Conservation (phyloP, 2,329 filamentous ascomycete genomes). For the Cladosporium austrohemisphaericum region DNA sequence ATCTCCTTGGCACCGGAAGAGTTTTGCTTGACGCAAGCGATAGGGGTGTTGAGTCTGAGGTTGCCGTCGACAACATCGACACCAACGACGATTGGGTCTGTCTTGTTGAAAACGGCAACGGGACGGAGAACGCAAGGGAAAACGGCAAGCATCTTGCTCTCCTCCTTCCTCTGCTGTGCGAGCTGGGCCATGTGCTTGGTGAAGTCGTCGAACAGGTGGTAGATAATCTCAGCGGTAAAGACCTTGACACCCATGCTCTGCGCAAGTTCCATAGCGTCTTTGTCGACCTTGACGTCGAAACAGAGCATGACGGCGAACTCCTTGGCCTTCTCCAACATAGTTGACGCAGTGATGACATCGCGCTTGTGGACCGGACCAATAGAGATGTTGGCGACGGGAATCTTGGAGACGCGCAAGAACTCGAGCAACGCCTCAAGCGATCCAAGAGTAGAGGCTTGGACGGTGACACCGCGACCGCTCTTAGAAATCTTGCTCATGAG, state of each 20-base stretch:
- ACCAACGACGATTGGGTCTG: constrained; percentile 87
- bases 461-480: constrained; percentile 88
- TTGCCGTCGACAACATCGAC: constrained; percentile 92
- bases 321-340: constrained; percentile 92
- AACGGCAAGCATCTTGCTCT: constrained; percentile 90
- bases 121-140: constrained; percentile 91
- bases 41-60: constrained; percentile 80
- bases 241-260: constrained; percentile 95
- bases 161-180: constrained; percentile 89
- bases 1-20: constrained; percentile 75
- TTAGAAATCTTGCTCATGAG: constrained; percentile 89
- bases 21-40: constrained; percentile 81
- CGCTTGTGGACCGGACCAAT: constrained; percentile 98
- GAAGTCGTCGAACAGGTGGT: constrained; percentile 95
- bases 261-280: constrained; percentile 85
- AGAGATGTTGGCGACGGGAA: constrained; percentile 93
- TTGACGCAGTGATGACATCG: constrained; percentile 88
- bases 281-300: constrained; percentile 99
- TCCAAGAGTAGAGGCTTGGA: constrained; percentile 94
- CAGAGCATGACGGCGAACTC: constrained; percentile 99
- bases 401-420: constrained; percentile 93
- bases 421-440: constrained; percentile 94
- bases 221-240: constrained; percentile 98
- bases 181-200: constrained; percentile 89
- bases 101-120: constrained; percentile 98